These are phyloP conservation scores for Echinosophora koreensis DNA, from an alignment of 306 rosid species.

Conservation along the genomic window DNA sequence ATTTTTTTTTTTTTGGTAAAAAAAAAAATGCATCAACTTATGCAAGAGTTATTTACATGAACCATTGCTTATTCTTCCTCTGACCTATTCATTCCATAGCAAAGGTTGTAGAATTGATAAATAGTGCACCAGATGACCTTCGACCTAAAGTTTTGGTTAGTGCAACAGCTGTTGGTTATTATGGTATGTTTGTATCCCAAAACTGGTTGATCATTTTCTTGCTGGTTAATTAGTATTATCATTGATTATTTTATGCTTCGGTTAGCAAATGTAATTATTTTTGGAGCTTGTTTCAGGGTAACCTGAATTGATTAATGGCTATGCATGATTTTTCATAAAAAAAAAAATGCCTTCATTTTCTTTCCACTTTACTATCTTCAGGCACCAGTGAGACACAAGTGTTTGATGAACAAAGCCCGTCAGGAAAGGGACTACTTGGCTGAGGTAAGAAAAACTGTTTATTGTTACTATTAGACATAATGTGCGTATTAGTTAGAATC, in stretches of 20 bases:
- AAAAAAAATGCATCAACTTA: slow-evolving; percentile 1
- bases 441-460: slow-evolving; percentile 67
- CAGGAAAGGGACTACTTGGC: slow-evolving; percentile 96
- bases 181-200: slow-evolving; percentile 65
- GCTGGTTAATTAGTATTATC: slow-evolving; percentile 19
- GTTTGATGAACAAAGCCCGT: slow-evolving; percentile 87
- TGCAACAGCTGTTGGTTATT: slow-evolving; percentile 97
- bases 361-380: slow-evolving; percentile 46
- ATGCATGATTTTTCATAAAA: slow-evolving; percentile 6
- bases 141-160: slow-evolving; percentile 88
- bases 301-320: background rate
- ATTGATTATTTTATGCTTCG: slow-evolving; percentile 14
- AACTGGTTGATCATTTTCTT: slow-evolving; percentile 16
- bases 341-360: slow-evolving; percentile 18
- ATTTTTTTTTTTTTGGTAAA: slow-evolving; percentile 5
- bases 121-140: slow-evolving; percentile 72
- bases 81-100: slow-evolving; percentile 57
- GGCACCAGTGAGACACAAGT: slow-evolving; percentile 80
- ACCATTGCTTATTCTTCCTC: slow-evolving; percentile 46
- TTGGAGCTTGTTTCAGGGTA: slow-evolving; percentile 11
- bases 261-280: slow-evolving; percentile 13
- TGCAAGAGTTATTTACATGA: slow-evolving; percentile 9
- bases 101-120: slow-evolving; percentile 85
- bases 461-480: background rate
- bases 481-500: background rate